Percentiles rank a stretch among this genome's conserved stretches.
phyloP scores from a whole-genome alignment of 331 rosid species.

The Rosa hybrid region DNA sequence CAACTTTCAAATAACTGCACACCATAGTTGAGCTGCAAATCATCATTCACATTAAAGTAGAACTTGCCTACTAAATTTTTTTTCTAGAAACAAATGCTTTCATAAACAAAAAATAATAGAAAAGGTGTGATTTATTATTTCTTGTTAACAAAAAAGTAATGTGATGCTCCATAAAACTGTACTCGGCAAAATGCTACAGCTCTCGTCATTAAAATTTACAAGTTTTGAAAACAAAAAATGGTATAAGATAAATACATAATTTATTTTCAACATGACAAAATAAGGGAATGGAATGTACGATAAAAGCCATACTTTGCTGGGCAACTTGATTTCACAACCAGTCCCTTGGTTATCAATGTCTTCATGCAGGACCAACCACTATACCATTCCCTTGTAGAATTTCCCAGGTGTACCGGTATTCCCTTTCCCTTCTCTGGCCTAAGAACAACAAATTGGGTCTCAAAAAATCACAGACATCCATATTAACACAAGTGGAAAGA shows the following conservation, averaged over 20 bases:
- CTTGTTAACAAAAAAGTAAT: background rate
- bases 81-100: background rate
- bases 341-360: conserved; percentile 76
- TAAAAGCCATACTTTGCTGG: conserved; percentile 81
- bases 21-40: background rate
- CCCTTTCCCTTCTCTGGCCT: conserved; percentile 93
- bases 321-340: conserved; percentile 85
- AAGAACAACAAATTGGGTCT: conserved; percentile 26
- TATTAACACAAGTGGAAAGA: conserved; percentile 2
- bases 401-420: conserved; percentile 61
- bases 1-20: background rate
- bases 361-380: conserved; percentile 96
- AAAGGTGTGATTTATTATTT: background rate
- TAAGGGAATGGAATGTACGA: conserved; percentile 10
- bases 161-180: background rate
- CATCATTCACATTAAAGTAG: conserved; percentile 1
- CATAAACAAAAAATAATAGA: too few relatives aligned
- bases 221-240: background rate
- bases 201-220: background rate
- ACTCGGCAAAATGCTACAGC: background rate
- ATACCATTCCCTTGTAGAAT: conserved; percentile 84
- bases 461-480: conserved; percentile 17
- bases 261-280: background rate
- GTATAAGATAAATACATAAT: background rate
- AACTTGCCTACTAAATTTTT: background rate